Percentiles rank a stretch among this genome's conserved stretches.
Conservation (phyloP, 140 eudicot genomes). For the Erigeron philadelphicus region DNA sequence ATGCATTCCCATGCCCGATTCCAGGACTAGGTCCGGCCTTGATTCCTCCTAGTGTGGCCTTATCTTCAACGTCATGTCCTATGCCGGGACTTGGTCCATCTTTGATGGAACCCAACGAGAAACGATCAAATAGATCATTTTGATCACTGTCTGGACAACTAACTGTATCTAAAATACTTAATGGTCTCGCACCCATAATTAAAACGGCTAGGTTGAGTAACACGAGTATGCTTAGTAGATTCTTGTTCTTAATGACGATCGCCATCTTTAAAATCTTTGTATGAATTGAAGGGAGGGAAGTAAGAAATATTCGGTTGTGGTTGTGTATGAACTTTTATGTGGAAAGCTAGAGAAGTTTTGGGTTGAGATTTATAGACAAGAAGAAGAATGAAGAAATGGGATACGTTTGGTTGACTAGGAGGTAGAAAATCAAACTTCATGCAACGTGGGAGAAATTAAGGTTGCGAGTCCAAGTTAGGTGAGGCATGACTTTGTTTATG, state of each 20-base stretch:
- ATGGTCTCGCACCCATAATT: constrained; percentile 25
- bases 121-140: not conserved
- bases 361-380: constrained; percentile 27
- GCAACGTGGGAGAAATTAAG: constrained; percentile 25
- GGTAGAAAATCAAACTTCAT: constrained; percentile 18
- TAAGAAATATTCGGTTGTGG: constrained; percentile 19
- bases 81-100: constrained; percentile 37
- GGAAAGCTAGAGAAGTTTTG: constrained; percentile 1
- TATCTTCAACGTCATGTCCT: constrained; percentile 29
- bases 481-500: not conserved
- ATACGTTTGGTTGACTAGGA: constrained; percentile 28
- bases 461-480: constrained; percentile 36
- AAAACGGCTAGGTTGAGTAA: constrained; percentile 20
- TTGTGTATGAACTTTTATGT: not conserved
- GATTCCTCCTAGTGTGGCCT: constrained; percentile 29
- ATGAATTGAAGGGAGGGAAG: constrained; percentile 2
- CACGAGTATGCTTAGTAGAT: constrained; percentile 15
- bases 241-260: constrained; percentile 12
- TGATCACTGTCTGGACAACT: not conserved
- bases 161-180: constrained; percentile 17
- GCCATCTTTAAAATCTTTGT: constrained; percentile 24
- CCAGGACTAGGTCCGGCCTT: constrained; percentile 30
- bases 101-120: constrained; percentile 32
- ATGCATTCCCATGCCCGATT: not conserved
- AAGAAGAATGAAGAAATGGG: not conserved